phyloP scores from a whole-genome alignment of 495 filamentous ascomycete genomes.

The Talaromyces borbonicus region DNA sequence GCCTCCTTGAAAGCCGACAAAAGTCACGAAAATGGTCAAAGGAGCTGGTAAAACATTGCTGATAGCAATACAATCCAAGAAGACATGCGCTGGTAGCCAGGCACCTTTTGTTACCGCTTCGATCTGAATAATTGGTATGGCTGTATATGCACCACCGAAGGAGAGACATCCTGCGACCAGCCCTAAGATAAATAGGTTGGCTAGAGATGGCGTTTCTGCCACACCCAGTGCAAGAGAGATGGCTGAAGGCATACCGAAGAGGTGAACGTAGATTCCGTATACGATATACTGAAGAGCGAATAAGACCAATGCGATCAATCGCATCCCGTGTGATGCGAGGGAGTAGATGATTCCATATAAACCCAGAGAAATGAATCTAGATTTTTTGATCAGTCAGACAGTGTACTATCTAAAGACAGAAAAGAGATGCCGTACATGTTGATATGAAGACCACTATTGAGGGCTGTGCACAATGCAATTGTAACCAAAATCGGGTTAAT shows the following conservation, averaged over 20 bases:
- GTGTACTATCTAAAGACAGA: conserved; percentile 5
- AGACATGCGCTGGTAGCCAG: conserved; percentile 24
- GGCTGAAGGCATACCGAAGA: conserved; percentile 22
- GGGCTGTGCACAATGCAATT: conserved; percentile 22
- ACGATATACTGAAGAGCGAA: conserved; percentile 24
- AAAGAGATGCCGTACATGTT: conserved; percentile 21
- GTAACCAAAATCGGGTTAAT: conserved; percentile 21
- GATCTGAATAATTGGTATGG: conserved; percentile 29
- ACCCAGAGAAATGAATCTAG: conserved; percentile 26
- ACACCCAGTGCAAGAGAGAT: conserved; percentile 26
- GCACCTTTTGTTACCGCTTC: conserved; percentile 26
- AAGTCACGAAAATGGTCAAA: conserved; percentile 28
- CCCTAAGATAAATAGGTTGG: conserved; percentile 26
- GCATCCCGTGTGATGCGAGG: conserved; percentile 16
- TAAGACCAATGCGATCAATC: conserved; percentile 16
- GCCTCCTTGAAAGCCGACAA: conserved; percentile 29
- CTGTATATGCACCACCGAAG: conserved; percentile 29
- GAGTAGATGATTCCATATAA: conserved; percentile 23
- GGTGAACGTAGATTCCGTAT: conserved; percentile 22
- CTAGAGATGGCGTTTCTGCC: conserved; percentile 20
- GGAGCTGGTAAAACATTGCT: conserved; percentile 27
- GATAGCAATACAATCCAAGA: conserved; percentile 29
- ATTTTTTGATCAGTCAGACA: neutral
- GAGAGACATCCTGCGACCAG: conserved; percentile 25
- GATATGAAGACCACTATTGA: conserved; percentile 24